Conservation (phyloP, 768 basidiomycete species). For the Hypholoma fasciculare region DNA sequence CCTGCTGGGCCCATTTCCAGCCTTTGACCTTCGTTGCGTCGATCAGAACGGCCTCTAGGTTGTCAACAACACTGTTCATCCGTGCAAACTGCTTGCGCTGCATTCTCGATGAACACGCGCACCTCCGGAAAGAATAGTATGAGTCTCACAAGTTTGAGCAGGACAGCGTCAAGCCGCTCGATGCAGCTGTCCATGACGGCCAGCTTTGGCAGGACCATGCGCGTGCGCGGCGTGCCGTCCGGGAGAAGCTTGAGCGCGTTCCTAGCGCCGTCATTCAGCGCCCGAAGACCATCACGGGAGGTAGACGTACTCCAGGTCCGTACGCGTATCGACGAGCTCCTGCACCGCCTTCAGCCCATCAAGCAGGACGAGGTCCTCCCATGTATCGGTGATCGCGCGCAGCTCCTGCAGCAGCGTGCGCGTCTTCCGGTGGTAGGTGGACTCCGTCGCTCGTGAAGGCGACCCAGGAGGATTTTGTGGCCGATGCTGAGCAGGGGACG, state of each 20-base stretch:
- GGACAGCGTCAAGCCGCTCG: slow-evolving; percentile 53
- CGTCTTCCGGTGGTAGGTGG: slow-evolving; percentile 81
- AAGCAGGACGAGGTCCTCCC: slow-evolving; percentile 80
- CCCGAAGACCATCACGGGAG: background rate
- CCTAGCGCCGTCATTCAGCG: slow-evolving; percentile 33
- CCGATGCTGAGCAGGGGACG: slow-evolving; percentile 58
- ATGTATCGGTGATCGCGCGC: slow-evolving; percentile 59
- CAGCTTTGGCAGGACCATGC: slow-evolving; percentile 66
- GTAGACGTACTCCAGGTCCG: slow-evolving; percentile 76
- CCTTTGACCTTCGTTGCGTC: slow-evolving; percentile 77
- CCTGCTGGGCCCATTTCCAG: slow-evolving; percentile 66
- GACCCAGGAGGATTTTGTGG: slow-evolving; percentile 40
- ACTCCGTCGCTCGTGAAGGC: slow-evolving; percentile 58
- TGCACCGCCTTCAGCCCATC: slow-evolving; percentile 81
- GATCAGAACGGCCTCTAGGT: slow-evolving; percentile 58
- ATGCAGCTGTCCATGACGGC: slow-evolving; percentile 67
- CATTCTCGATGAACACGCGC: background rate
- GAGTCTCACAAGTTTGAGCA: slow-evolving; percentile 63
- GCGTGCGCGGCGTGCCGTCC: slow-evolving; percentile 53
- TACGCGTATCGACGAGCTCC: slow-evolving; percentile 73
- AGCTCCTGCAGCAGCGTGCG: slow-evolving; percentile 69
- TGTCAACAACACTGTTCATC: slow-evolving; percentile 65
- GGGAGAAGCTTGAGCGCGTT: slow-evolving; percentile 63
- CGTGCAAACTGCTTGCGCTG: slow-evolving; percentile 74
- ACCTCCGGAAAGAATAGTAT: background rate